Evolutionary conservation across 2,329 filamentous ascomycete genomes (phyloP).

Genomic region (Trichophyton schoenleinii): DNA sequence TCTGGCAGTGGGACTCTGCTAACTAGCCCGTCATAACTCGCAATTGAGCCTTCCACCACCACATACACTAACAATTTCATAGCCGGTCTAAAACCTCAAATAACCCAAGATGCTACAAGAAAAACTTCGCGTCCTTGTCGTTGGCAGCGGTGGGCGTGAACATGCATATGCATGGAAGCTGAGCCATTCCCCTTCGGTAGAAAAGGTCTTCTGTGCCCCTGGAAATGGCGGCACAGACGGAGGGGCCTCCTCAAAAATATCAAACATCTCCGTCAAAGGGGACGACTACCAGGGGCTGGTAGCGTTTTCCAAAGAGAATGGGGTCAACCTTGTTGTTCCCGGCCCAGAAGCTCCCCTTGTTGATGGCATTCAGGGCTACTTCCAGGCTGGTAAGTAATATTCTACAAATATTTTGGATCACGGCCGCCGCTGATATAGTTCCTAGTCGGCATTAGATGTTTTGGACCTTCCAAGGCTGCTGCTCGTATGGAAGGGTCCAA

Average conservation of each 20-base stretch:
- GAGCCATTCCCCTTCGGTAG: constrained; percentile 64
- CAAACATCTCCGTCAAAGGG: constrained; percentile 60
- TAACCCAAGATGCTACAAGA: constrained; percentile 28
- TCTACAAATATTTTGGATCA: not conserved
- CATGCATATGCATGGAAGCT: constrained; percentile 93
- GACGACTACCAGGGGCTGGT: constrained; percentile 71
- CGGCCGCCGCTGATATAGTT: not conserved
- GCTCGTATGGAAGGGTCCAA: constrained; percentile 93
- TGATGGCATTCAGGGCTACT: constrained; percentile 75
- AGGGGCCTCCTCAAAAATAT: constrained; percentile 49
- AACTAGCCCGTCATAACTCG: not conserved
- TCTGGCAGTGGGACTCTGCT: not conserved
- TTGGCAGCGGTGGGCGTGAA: constrained; percentile 89
- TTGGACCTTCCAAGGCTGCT: constrained; percentile 73
- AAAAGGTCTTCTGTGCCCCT: constrained; percentile 55
- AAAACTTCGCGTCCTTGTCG: constrained; percentile 60
- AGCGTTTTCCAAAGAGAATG: constrained; percentile 57
- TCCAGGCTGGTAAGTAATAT: constrained; percentile 42
- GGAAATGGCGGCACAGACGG: constrained; percentile 79
- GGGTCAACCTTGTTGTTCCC: constrained; percentile 71
- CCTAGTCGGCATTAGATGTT: constrained; percentile 59
- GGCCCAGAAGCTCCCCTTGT: constrained; percentile 92
- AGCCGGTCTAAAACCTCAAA: not conserved
- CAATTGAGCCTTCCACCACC: not conserved
- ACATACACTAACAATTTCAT: not conserved